phyloP scores from a whole-genome alignment of 352 stramenopile species.

The Phytophthora pistaciae region DNA sequence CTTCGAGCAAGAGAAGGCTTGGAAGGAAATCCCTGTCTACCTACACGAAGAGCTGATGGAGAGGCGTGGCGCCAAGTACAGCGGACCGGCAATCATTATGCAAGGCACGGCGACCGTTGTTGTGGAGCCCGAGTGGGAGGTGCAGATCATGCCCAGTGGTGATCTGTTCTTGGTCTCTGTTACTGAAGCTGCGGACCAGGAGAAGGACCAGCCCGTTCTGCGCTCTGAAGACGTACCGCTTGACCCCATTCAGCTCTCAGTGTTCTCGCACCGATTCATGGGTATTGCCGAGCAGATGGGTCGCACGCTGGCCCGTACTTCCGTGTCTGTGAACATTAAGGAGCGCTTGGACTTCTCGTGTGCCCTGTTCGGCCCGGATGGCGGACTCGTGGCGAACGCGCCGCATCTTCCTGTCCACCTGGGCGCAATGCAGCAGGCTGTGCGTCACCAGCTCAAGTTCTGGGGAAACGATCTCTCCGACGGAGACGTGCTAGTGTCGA shows the following conservation, averaged over 20 bases:
- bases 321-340: constrained; percentile 99
- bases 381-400: constrained; percentile 99
- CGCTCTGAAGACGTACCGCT: constrained; percentile 56
- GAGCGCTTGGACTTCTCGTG: constrained; percentile 99
- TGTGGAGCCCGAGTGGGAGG: constrained; percentile 96
- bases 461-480: constrained; percentile 93
- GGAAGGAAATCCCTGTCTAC: constrained; percentile 93
- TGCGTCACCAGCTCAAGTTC: constrained; percentile 94
- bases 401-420: constrained; percentile 99
- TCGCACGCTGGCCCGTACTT: constrained; percentile 96
- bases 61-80: constrained; percentile 63
- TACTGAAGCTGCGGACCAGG: constrained; percentile 42
- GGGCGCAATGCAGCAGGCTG: constrained; percentile 98
- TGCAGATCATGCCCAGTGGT: constrained; percentile 93
- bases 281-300: constrained; percentile 99
- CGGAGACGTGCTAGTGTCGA: constrained; percentile 98
- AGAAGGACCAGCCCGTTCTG: constrained; percentile 20
- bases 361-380: constrained; percentile 97
- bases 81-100: constrained; percentile 97
- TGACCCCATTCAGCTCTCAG: constrained; percentile 97
- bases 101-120: constrained; percentile 98
- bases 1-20: constrained; percentile 81
- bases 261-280: constrained; percentile 99
- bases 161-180: constrained; percentile 94
- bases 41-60: constrained; percentile 93